These are phyloP conservation scores for Podospora sp. DNA, from an alignment of 495 filamentous ascomycete genomes.

Conservation along the genomic window DNA sequence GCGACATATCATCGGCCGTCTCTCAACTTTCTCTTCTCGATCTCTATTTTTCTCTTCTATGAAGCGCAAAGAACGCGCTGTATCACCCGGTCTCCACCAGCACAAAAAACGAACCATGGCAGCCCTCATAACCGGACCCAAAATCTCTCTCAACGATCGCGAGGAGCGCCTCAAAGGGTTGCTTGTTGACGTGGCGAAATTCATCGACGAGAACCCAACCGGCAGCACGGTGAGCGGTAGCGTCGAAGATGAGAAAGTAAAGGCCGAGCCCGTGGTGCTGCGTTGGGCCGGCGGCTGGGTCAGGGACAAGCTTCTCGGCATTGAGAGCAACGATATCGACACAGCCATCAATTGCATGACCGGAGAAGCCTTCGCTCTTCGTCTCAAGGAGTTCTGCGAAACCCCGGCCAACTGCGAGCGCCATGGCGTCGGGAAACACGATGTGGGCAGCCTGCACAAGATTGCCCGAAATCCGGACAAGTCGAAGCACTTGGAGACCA, in stretches of 20 bases:
- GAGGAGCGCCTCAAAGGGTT: conserved; percentile 71
- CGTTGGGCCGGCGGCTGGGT: conserved; percentile 99
- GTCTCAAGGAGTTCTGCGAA: conserved; percentile 59
- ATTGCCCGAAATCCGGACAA: conserved; percentile 93
- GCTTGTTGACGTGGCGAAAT: conserved; percentile 72
- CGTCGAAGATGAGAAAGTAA: conserved; percentile 29
- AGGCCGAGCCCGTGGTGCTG: conserved; percentile 59
- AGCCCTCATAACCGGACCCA: conserved; percentile 1
- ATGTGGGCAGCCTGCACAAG: conserved; percentile 69
- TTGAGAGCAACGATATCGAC: conserved; percentile 87
- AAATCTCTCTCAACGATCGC: conserved; percentile 57
- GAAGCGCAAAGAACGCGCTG: conserved; percentile 29
- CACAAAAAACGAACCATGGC: conserved; percentile 11
- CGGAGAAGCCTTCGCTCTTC: conserved; percentile 77
- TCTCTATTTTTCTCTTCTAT: conserved; percentile 11
- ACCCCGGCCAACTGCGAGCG: conserved; percentile 39
- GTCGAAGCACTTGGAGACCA: conserved; percentile 95
- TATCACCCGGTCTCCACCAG: conserved; percentile 10
- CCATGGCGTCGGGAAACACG: conserved; percentile 52
- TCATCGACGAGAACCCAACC: conserved; percentile 55
- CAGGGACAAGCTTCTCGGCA: conserved; percentile 87
- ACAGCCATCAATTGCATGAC: conserved; percentile 95
- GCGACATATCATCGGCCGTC: conserved; percentile 17
- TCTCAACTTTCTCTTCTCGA: not conserved
- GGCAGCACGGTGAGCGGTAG: conserved; percentile 16